Base-by-base conservation (phyloP, 768 basidiomycete genomes). In the Cystobasidium onofrii region DNA sequence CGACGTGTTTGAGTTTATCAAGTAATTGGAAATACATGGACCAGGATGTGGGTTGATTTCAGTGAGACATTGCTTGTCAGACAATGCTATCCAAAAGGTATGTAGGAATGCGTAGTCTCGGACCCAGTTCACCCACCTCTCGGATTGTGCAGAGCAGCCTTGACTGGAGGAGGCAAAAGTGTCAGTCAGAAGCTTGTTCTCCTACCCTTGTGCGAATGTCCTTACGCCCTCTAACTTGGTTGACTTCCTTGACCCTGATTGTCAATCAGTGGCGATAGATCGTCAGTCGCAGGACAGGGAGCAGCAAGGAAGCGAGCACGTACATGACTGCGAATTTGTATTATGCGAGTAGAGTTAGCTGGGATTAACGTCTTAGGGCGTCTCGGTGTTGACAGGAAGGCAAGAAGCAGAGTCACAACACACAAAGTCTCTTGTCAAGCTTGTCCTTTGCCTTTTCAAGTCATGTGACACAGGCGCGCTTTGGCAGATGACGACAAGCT, bases 211-310 rank as follows among this genome's bases (percentile, higher is more conserved):
- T 25, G 6, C 25, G 27, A 60, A 12, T 55, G 25, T 13, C 27
- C 57, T 60, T 13, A 60, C 57, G 57, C 3, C 57, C 57, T 27
- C 57, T 27, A 20, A 60, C 57, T 60, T 60, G 57, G 27, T 60
- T 60, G 57, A 60, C 33, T 60, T 60, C 57, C 12, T 27, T 29
- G 25, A 34, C 57, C 57, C 57, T 60, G 57, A 13, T 60, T 17
- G 17, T 12, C 46, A n/a, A 50, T n/a, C 46, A 50, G 46, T 50
- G 46, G 46, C 46, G 46, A 50, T 50, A 12, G 46, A 50, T 50
- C 46, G 46, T 50, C 46, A 50, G 46, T 20, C 46, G 20, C 18
- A 18, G 7, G 18, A 7, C 18, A 18, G 18, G 41, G 9, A 43
- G 18, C 9, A 43, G 7, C 41, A 43, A 43, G 41, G 41, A n/a